Percentiles rank a stretch among this genome's conserved stretches.
These are phyloP conservation scores for Pseudogymnoascus sp. DNA, from an alignment of 2,329 filamentous ascomycete genomes.

Conservation along the genomic window DNA sequence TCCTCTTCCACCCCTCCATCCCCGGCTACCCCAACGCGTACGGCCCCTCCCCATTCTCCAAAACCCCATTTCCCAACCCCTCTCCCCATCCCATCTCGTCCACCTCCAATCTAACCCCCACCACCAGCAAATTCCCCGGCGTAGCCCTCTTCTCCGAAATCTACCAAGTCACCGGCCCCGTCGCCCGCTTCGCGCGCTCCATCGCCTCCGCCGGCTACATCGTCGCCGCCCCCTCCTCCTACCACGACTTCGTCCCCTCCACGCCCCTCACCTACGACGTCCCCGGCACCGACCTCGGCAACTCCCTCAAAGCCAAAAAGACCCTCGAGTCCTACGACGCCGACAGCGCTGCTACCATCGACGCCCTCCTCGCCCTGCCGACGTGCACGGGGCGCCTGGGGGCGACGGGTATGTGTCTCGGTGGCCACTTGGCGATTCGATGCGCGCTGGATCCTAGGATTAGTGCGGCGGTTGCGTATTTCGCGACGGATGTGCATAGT, in stretches of 20 bases:
- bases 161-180: conserved; percentile 93
- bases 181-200: conserved; percentile 80
- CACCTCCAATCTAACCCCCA: conserved; percentile 9
- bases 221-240: conserved; percentile 80
- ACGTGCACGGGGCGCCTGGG: conserved; percentile 78
- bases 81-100: neutral
- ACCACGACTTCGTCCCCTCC: conserved; percentile 86
- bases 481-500: conserved; percentile 84
- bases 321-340: conserved; percentile 80
- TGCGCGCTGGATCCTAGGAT: conserved; percentile 69
- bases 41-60: conserved; percentile 20
- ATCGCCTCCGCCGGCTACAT: conserved; percentile 92
- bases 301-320: conserved; percentile 79
- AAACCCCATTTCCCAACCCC: neutral
- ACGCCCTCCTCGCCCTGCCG: conserved; percentile 59
- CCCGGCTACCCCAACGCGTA: conserved; percentile 80
- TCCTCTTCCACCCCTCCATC: conserved; percentile 78
- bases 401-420: conserved; percentile 83
- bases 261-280: conserved; percentile 79
- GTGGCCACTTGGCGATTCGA: conserved; percentile 73
- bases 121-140: conserved; percentile 62
- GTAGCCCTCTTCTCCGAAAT: conserved; percentile 90
- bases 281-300: conserved; percentile 79
- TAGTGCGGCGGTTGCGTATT: conserved; percentile 73
- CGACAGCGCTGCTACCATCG: conserved; percentile 60